Evolutionary conservation across 352 stramenopile species (phyloP).

Genomic region (Phytophthora vignae): DNA sequence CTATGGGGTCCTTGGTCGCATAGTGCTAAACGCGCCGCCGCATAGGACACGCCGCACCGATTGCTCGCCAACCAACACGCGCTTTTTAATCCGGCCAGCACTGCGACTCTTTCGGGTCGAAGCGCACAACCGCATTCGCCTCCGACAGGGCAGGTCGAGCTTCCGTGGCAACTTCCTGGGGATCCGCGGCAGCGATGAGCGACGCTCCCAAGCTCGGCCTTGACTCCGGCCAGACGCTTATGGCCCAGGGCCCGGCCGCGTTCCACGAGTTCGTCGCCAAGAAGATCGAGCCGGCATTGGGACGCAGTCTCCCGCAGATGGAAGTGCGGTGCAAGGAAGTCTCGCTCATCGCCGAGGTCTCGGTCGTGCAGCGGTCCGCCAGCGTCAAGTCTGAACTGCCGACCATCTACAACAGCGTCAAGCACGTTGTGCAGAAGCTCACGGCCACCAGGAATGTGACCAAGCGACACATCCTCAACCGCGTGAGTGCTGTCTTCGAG

Average conservation of each 20-base stretch:
- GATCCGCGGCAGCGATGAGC: not conserved
- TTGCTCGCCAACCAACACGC: constrained; percentile 12
- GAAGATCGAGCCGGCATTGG: constrained; percentile 31
- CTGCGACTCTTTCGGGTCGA: not conserved
- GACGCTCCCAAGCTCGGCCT: constrained; percentile 6
- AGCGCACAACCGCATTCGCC: constrained; percentile 20
- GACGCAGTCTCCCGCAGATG: constrained; percentile 33
- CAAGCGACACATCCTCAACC: constrained; percentile 33
- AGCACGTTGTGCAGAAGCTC: constrained; percentile 15
- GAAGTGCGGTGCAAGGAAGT: constrained; percentile 47
- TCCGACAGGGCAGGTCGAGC: not conserved
- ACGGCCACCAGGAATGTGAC: constrained; percentile 4
- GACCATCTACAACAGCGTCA: constrained; percentile 36
- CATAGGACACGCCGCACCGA: constrained; percentile 21
- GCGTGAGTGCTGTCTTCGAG: constrained; percentile 40
- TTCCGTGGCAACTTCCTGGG: not conserved
- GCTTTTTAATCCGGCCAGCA: constrained; percentile 17
- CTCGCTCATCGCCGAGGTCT: constrained; percentile 34
- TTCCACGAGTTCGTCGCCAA: constrained; percentile 35
- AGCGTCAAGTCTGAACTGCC: constrained; percentile 30
- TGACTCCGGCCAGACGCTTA: constrained; percentile 17
- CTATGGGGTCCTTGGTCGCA: constrained; percentile 16
- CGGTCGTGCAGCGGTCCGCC: constrained; percentile 12
- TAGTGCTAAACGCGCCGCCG: constrained; percentile 9
- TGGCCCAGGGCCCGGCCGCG: constrained; percentile 28